phyloP scores from a whole-genome alignment of 2,329 filamentous ascomycete genomes.

The Paecilomyces formosus region DNA sequence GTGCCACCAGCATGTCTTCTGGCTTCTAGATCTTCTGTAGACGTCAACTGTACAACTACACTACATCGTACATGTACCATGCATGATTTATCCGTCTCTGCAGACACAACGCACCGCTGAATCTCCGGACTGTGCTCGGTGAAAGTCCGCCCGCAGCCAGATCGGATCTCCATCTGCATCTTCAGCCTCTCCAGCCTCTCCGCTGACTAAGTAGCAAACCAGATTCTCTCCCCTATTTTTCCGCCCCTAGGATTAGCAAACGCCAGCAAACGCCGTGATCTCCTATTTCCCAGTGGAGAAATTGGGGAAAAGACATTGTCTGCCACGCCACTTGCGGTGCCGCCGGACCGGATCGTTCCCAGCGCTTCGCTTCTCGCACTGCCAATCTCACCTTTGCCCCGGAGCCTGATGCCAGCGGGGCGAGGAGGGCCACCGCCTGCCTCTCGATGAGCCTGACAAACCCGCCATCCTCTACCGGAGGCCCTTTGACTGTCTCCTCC shows the following conservation, averaged over 20 bases:
- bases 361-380: not conserved
- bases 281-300: not conserved
- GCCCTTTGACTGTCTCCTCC: slow-evolving; percentile 28
- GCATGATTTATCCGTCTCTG: not conserved
- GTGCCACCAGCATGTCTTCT: not conserved
- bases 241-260: not conserved
- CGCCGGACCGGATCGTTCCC: not conserved
- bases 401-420: not conserved
- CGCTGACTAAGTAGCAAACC: not conserved
- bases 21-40: not conserved
- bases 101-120: not conserved
- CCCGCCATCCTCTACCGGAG: slow-evolving; percentile 29
- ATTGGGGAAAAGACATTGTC: not conserved
- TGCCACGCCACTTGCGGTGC: not conserved
- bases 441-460: slow-evolving; percentile 35
- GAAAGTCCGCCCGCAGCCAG: not conserved
- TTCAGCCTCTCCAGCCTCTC: not conserved
- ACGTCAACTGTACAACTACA: not conserved
- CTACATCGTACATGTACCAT: not conserved
- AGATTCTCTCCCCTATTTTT: not conserved
- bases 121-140: not conserved
- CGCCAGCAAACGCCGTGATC: not conserved
- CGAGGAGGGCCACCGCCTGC: not conserved
- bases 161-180: too few species aligned
- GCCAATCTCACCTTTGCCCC: not conserved